A percentile compares a stretch with the other conserved stretches of the same genome.
phyloP scores from a whole-genome alignment of 1,284 basidiomycete species.

The Ceratobasidium sp. region DNA sequence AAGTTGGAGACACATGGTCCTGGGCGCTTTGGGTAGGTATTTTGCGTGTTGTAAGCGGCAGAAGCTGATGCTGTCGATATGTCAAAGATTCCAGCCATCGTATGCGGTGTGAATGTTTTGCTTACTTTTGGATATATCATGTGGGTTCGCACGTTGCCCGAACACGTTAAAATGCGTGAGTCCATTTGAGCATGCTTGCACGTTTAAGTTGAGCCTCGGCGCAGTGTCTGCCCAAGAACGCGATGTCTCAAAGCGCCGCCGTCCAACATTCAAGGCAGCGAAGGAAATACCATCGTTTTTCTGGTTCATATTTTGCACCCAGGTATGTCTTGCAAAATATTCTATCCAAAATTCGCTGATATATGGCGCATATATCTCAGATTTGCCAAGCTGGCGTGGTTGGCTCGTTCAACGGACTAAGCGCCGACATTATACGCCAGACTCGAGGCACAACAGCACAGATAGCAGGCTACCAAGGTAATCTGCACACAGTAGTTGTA shows the following conservation, averaged over 20 bases:
- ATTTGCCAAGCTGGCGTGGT: conserved; percentile 16
- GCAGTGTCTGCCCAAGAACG: conserved; percentile 9
- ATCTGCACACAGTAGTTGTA: not conserved
- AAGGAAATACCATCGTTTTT: conserved; percentile 15
- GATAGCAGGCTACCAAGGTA: conserved; percentile 17
- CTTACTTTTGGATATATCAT: conserved; percentile 22
- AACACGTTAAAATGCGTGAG: conserved; percentile 7
- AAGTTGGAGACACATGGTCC: conserved; percentile 2
- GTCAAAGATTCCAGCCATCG: conserved; percentile 9
- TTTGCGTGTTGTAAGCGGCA: not conserved
- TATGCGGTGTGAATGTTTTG: conserved; percentile 15
- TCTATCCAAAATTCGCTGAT: not conserved
- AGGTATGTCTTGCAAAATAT: not conserved
- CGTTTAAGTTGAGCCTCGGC: not conserved
- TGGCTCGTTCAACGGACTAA: conserved; percentile 8
- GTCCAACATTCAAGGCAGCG: conserved; percentile 15
- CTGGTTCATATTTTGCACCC: conserved; percentile 32
- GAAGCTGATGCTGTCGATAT: not conserved
- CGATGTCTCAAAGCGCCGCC: not conserved
- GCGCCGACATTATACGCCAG: conserved; percentile 13
- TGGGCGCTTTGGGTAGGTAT: conserved; percentile 19
- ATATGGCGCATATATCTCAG: not conserved
- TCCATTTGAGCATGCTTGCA: not conserved
- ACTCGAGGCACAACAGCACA: conserved; percentile 23
- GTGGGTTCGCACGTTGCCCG: conserved; percentile 22